Evolutionary conservation across 164 flowering plant species (phyloP).

Genomic region (Houttuynia cordata): DNA sequence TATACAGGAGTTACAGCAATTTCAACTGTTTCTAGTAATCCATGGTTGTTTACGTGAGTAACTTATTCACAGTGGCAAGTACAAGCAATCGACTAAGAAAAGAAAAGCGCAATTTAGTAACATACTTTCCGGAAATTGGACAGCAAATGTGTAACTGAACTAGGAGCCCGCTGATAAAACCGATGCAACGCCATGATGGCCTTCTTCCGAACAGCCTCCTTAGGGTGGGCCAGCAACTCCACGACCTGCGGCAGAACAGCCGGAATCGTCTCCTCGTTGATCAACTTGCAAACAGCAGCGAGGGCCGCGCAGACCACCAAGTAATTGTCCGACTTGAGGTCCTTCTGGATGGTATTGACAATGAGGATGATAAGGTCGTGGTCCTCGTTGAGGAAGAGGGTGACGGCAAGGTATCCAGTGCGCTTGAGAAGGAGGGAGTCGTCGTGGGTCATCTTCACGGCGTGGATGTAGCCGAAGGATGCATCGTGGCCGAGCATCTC

Average conservation of each 20-base stretch:
- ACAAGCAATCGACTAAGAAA: no score
- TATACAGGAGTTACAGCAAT: not conserved
- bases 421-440: conserved; percentile 57
- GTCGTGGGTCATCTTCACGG: conserved; percentile 97
- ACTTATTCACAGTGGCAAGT: not conserved
- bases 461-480: conserved; percentile 94
- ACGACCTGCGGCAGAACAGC: conserved; percentile 92
- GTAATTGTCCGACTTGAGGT: conserved; percentile 75
- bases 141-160: conserved; percentile 63
- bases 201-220: conserved; percentile 95
- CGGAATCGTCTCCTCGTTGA: conserved; percentile 98
- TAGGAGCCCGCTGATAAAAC: conserved; percentile 66
- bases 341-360: conserved; percentile 98
- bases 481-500: conserved; percentile 99
- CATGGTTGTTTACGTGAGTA: not conserved
- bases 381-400: conserved; percentile 76
- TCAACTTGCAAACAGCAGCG: conserved; percentile 80
- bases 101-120: not conserved
- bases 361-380: conserved; percentile 90
- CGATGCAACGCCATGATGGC: conserved; percentile 96
- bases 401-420: conserved; percentile 92
- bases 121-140: conserved; percentile 77
- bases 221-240: conserved; percentile 58
- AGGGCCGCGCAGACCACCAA: conserved; percentile 84
- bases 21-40: not conserved